Base-by-base conservation (phyloP, 192 early-diverging fungal genomes). In the Geosiphon pyriformis region DNA sequence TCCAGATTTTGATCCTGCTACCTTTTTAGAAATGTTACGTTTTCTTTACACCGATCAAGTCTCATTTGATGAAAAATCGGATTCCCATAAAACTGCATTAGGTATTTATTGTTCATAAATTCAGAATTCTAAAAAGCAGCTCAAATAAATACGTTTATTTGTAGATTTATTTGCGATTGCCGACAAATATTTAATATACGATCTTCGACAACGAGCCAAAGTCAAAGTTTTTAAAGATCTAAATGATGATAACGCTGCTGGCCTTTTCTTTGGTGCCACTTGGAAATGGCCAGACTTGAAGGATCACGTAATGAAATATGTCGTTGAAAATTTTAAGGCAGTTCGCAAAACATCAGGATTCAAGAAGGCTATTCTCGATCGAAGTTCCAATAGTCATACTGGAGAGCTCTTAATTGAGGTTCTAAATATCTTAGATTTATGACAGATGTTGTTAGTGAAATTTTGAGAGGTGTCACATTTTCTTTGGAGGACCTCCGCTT, bases 161-260 rank as follows among this genome's bases (percentile, higher is more conserved):
- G n/a, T n/a, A 49, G 64, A 66, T 35, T 51, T 66, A 12, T 55
- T 55, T 34, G 31, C 18, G 1, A 37, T 66, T 17, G 64, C 64
- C 4, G 64, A 66, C 48, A 55, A 54, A 54, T 66, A 66, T 55
- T 49, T 55, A 18, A 20, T 66, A 27, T n/a, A 20, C 0, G 64
- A 66, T 55, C 42, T 66, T 25, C 10, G 64, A 6, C 64, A 66
- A 66, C 20, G 22, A 35, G 53, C 53, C 2, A 66, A 55, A 55
- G 26, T 29, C 1, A 35, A 54, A 64, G 42, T 66, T 22, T 66
- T 42, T 34, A 54, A 66, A 55, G 53, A 55, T 32, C 32, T 66
- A 66, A 66, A 22, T 4, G 35, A 50, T 34, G 32, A 52, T 27
- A 66, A 66, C 50, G 52, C 50, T 18, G 64, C 64, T 22, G 64